Evolutionary conservation across 177 flowering plant species (phyloP), one percentile per base, ranked within the genome.

Genomic region (Telopea speciosissima): DNA sequence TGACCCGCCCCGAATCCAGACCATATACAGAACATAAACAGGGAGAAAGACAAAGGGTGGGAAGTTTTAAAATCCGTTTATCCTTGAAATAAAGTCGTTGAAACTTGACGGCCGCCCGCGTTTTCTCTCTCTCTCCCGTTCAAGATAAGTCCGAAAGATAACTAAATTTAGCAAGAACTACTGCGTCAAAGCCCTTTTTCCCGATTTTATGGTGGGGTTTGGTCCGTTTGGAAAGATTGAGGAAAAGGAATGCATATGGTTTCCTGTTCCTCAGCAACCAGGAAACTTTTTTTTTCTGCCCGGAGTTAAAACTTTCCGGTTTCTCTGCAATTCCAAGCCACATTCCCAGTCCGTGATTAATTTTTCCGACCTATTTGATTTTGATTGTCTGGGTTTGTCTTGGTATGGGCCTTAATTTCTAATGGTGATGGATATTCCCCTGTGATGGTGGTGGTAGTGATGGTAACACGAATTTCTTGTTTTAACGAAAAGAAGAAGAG

Each of bases 131-230:
- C 9, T 36, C 5, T 36, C 40, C 6, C 40, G 3, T 8, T 36
- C 40, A 5, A 36, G 40, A 36, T 36, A 36, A 36, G 40, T 36
- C 40, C 40, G 8, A 58, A 8, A 1, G 22, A 21, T 19, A 3
- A 22, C 72, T 70, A 62, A 70, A 54, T 11, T 63, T 68, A 68
- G 69, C 26, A 16, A 19, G 44, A 33, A 23, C 40, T 62, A 71
- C 76, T 73, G 67, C 1, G 61, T 62, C 63, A 63, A 73, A 62
- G 63, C 67, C 40, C 56, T 2, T 68, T 68, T 33, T 63, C 71
- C 71, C 24, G 23, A 68, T 62, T 73, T 36, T 31, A 62, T 21
- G 70, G 62, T 28, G 40, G 40, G 44, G 11, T 45, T 49, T n/a
- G n/a, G n/a, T n/a, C n/a, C n/a, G n/a, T n/a, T n/a, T 66, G 36